Conservation (phyloP, 441 rosid genomes). For the Pelargonium australe region DNA sequence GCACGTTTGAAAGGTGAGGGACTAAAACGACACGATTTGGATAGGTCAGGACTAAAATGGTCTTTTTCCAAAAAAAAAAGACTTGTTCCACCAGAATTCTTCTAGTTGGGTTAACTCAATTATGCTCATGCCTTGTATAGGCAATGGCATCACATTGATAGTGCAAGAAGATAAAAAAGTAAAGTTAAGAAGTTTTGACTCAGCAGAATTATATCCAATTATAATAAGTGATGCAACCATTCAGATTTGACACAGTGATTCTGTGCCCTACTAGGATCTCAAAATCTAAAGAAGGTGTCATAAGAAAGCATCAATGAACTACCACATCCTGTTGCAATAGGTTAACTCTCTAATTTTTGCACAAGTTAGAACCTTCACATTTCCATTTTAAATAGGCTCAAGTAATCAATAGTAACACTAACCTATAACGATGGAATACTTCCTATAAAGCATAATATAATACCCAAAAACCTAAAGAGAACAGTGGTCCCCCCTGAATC, state of each 20-base stretch:
- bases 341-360: neutral
- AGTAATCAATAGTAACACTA: too few relatives aligned
- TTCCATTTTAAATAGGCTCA: neutral
- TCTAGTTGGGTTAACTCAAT: neutral
- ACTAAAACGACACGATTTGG: too few relatives aligned
- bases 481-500: neutral
- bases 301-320: neutral
- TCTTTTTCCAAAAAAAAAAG: too few relatives aligned
- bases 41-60: too few relatives aligned
- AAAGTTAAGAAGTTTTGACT: neutral
- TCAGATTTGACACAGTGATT: neutral
- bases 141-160: neutral
- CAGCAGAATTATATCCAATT: neutral
- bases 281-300: neutral
- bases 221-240: neutral
- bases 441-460: neutral
- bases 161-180: neutral
- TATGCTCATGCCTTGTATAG: neutral
- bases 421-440: neutral
- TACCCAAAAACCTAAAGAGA: neutral
- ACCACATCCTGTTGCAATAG: neutral
- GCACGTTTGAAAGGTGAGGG: too few relatives aligned
- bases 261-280: neutral
- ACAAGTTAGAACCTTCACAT: neutral
- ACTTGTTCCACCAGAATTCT: too few relatives aligned